Base-by-base conservation (phyloP, 305 asterid species). In the Plantago rigida region DNA sequence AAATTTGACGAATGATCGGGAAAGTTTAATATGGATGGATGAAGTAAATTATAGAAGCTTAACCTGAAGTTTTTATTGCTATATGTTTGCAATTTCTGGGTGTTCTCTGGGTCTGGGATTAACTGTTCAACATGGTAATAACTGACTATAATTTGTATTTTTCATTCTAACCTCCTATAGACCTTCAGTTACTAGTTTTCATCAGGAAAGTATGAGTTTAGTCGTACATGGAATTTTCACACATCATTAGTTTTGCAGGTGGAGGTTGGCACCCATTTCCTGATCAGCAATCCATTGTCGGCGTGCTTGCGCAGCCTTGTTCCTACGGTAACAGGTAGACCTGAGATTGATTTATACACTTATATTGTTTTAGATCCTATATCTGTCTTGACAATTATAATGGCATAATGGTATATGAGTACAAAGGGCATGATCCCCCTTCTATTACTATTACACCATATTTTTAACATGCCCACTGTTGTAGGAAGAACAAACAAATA, bases 231-330 rank as follows among this genome's bases (percentile, higher is more conserved):
- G 7, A 47, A 48, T 41, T 50, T 57, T 59, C 54, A n/a, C 13
- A 7, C 59, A 63, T 41, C 63, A 51, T 57, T 59, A 41, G 58
- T 67, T 70, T 74, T 79, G 76, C 84, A 92, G 96, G 86, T 62
- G 86, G 86, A 62, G 85, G 85, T 77, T 90, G 84, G 76, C 56
- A 79, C 74, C 63, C 87, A 56, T 67, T 84, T 67, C 81, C 92
- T 58, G 79, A 80, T 71, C 75, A 92, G 34, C 85, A 59, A 24
- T 78, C 99, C 64, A 78, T 92, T 54, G 99, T 92, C 60, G 97
- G 99, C 50, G 85, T 89, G 64, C 89, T 86, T 63, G 71, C 90
- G 56, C 99, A 92, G 69, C 97, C 95, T 68, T 73, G 77, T 65
- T 84, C 95, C 13, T 68, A 65, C 66, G 96, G 95, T 67, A 83